phyloP scores from a whole-genome alignment of 2,329 filamentous ascomycete genomes.

The Phaeoacremonium minimum region DNA sequence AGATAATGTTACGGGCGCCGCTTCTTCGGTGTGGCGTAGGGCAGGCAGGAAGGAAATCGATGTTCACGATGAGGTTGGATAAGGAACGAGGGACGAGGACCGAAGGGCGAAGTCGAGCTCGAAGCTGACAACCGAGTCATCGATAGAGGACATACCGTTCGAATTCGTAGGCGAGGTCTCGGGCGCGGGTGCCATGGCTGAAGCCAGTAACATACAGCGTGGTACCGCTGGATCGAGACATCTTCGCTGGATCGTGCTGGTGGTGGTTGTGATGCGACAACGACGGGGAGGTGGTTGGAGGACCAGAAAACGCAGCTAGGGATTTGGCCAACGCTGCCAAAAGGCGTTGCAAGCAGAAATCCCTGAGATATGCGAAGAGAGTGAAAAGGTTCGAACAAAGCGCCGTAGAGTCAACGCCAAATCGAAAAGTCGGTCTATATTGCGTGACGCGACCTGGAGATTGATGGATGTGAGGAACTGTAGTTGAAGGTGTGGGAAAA shows the following conservation, averaged over 20 bases:
- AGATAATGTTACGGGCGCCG: constrained; percentile 10
- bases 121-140: constrained; percentile 41
- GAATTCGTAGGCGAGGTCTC: constrained; percentile 99
- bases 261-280: constrained; percentile 5
- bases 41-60: constrained; percentile 13
- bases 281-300: constrained; percentile 3
- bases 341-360: too few species aligned
- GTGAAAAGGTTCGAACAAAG: too few species aligned
- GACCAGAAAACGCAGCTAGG: constrained; percentile 5
- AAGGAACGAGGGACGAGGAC: constrained; percentile 25
- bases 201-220: constrained; percentile 99
- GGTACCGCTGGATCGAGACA: constrained; percentile 91
- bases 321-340: too few species aligned
- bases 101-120: constrained; percentile 34
- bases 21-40: constrained; percentile 9
- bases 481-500: too few species aligned
- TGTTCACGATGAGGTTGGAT: too few species aligned
- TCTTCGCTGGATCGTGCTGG: constrained; percentile 32
- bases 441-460: too few species aligned
- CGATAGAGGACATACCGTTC: constrained; percentile 87
- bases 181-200: constrained; percentile 95
- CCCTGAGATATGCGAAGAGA: too few species aligned
- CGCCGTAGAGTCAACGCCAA: too few species aligned
- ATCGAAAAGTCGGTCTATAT: too few species aligned
- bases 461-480: too few species aligned